Conservation (phyloP, 2,329 filamentous ascomycete genomes). For the Fusarium nodosum region DNA sequence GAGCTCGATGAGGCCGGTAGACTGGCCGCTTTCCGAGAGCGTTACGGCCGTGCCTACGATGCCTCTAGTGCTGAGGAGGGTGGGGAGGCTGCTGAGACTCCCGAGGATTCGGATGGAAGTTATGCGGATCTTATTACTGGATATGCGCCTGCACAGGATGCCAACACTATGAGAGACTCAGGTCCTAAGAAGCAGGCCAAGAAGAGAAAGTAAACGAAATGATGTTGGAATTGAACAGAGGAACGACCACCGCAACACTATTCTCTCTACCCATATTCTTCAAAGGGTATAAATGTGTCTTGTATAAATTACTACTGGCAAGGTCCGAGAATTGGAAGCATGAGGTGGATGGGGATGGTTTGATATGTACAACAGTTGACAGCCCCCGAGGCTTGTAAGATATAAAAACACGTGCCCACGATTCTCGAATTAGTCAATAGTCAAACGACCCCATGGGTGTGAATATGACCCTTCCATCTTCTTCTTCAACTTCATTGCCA, state of each 20-base stretch:
- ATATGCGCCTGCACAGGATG: slow-evolving; percentile 60
- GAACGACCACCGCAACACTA: slow-evolving; percentile 3
- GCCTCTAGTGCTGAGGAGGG: slow-evolving; percentile 57
- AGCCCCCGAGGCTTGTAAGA: slow-evolving; percentile 54
- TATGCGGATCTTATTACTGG: slow-evolving; percentile 64
- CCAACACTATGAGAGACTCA: slow-evolving; percentile 53
- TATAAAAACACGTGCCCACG: slow-evolving; percentile 52
- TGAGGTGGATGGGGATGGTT: slow-evolving; percentile 45
- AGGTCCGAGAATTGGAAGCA: slow-evolving; percentile 29
- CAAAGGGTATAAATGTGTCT: slow-evolving; percentile 34
- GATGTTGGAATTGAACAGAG: slow-evolving; percentile 11
- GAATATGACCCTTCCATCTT: slow-evolving; percentile 22
- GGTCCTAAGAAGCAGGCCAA: slow-evolving; percentile 60
- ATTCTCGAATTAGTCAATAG: slow-evolving; percentile 43
- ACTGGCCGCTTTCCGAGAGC: slow-evolving; percentile 84
- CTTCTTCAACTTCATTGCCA: slow-evolving; percentile 24
- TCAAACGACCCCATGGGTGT: slow-evolving; percentile 32
- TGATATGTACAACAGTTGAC: slow-evolving; percentile 55
- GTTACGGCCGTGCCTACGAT: slow-evolving; percentile 90
- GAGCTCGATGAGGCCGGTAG: slow-evolving; percentile 96
- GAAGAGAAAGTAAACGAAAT: slow-evolving; percentile 61
- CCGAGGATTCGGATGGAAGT: slow-evolving; percentile 47
- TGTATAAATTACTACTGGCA: slow-evolving; percentile 42
- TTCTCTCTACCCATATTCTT: background rate
- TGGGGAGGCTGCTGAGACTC: slow-evolving; percentile 43